phyloP scores from a whole-genome alignment of 129 eudicot species.

The Centrapalus pauciflorus region DNA sequence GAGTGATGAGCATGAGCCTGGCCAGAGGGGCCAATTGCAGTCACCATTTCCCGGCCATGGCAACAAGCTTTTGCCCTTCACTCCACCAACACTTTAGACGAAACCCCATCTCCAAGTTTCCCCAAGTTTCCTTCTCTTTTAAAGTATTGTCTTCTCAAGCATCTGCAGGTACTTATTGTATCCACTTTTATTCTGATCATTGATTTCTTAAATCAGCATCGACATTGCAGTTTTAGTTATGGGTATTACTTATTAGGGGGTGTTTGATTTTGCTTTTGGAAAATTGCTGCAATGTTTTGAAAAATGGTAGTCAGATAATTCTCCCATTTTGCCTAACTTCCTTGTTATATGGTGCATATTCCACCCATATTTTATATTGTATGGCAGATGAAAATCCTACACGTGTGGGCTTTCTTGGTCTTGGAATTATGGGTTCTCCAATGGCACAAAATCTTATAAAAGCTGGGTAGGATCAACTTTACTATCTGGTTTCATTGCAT shows the following conservation, averaged over 20 bases:
- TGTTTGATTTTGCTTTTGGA: background rate
- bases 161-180: conserved; percentile 38
- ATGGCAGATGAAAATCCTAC: conserved; percentile 52
- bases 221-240: background rate
- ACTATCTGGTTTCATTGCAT: background rate
- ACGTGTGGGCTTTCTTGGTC: conserved; percentile 89
- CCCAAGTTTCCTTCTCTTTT: conserved; percentile 31
- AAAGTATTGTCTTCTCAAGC: conserved; percentile 47
- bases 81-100: conserved; percentile 37
- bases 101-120: conserved; percentile 29
- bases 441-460: conserved; percentile 92
- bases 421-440: conserved; percentile 98
- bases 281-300: no score
- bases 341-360: background rate
- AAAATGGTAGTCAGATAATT: no score
- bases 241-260: background rate
- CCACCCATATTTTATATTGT: conserved; percentile 7
- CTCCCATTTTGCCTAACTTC: no score
- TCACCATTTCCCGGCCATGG: conserved; percentile 39
- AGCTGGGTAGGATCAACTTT: conserved; percentile 58
- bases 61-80: conserved; percentile 51
- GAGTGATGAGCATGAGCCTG: background rate
- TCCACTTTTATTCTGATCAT: background rate
- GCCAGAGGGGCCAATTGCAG: conserved; percentile 23
- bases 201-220: background rate